Base-by-base conservation (phyloP, 495 filamentous ascomycete species). In the Talaromyces borbonicus region DNA sequence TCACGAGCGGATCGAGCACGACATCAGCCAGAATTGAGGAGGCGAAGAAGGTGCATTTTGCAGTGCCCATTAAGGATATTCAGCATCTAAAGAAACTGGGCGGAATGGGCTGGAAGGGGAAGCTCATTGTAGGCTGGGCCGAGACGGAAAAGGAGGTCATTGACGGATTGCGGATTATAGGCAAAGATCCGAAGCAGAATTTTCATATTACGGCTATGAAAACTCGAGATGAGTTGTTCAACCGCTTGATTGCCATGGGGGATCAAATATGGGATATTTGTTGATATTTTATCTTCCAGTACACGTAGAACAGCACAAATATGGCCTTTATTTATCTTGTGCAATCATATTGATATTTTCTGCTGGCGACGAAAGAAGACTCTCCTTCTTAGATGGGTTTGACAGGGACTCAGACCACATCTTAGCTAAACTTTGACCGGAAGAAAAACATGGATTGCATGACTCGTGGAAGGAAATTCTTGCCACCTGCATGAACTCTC, bases 241-340 rank as follows among this genome's bases (percentile, higher is more conserved):
- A 95, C 66, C 76, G 89, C 16, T 53, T 95, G 48, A 62, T 92
- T 43, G 81, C 86, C 2, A 84, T 94, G 54, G 86, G 85, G 23
- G 78, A 75, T 35, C 87, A 95, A 74, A 86, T 86, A 67, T 94
- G 87, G 88, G 84, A 89, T 69, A 77, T 76, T 52, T 85, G 79
- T 74, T 95, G 56, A 73, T 47, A n/a, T n/a, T 22, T 1, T 50
- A 43, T 40, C 26, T 15, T 6, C 7, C 8, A 23, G 14, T 42
- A 35, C 12, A 24, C 26, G 38, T 41, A 41, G 5, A 25, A 23
- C 25, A 40, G 18, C 25, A 16, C 20, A 20, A 20, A 8, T 9
- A 8, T 38, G 2, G 19, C 26, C n/a, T n/a, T n/a, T n/a, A n/a
- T n/a, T n/a, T n/a, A n/a, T n/a, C n/a, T n/a, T n/a, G n/a, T n/a